Percentiles rank a stretch among this genome's conserved stretches.
Conservation (phyloP, 106 monocot species). For the Dendrobium nobile region DNA sequence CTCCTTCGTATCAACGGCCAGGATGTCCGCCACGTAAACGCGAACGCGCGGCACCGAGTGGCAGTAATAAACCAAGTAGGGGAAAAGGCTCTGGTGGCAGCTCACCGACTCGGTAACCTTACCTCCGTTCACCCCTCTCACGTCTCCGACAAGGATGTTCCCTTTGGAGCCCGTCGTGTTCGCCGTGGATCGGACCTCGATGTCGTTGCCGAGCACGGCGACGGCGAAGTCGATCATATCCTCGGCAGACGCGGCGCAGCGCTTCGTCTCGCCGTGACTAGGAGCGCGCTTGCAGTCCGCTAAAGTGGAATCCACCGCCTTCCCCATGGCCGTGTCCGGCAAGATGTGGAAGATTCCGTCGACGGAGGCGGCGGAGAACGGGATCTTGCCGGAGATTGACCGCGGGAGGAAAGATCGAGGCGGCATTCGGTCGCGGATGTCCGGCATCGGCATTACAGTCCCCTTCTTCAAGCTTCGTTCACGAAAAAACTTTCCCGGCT, state of each 20-base stretch:
- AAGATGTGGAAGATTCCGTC: slow-evolving; percentile 30
- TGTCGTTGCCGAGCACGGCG: slow-evolving; percentile 46
- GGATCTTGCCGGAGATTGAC: slow-evolving; percentile 37
- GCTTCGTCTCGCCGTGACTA: slow-evolving; percentile 78
- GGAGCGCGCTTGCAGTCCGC: slow-evolving; percentile 65
- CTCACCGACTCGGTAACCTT: slow-evolving; percentile 61
- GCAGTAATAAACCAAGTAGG: slow-evolving; percentile 82
- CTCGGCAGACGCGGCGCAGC: slow-evolving; percentile 67
- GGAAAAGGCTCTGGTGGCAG: slow-evolving; percentile 88
- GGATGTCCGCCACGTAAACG: slow-evolving; percentile 69
- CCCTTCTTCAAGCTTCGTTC: slow-evolving; percentile 49
- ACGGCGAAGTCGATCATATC: slow-evolving; percentile 81
- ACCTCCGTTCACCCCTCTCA: slow-evolving; percentile 60
- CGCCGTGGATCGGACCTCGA: slow-evolving; percentile 55
- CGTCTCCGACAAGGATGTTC: slow-evolving; percentile 38
- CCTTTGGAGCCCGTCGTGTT: slow-evolving; percentile 32
- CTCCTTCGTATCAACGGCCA: slow-evolving; percentile 26
- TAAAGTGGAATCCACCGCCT: slow-evolving; percentile 46
- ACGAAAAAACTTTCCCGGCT: slow-evolving; percentile 90
- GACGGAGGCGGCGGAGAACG: slow-evolving; percentile 41
- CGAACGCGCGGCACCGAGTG: slow-evolving; percentile 78
- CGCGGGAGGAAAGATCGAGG: slow-evolving; percentile 64
- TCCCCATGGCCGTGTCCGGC: slow-evolving; percentile 47
- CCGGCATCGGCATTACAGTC: slow-evolving; percentile 68
- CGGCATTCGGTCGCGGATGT: slow-evolving; percentile 69